Base-by-base conservation (phyloP, 257 asterid species). In the Solanum virginianum region DNA sequence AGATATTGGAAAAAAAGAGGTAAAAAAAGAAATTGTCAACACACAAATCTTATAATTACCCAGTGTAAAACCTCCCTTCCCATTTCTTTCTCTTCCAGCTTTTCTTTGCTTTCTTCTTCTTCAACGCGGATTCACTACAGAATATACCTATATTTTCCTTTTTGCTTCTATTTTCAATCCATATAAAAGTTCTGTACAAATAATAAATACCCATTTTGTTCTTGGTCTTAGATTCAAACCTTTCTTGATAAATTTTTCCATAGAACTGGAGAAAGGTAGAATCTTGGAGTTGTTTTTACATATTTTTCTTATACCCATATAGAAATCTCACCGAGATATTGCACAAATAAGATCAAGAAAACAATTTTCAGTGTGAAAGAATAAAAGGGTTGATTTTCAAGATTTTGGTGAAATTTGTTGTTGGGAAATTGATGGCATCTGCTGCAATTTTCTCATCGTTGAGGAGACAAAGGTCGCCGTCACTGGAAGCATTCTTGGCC, bases 401-500 rank as follows among this genome's bases (percentile, higher is more conserved):
- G 84, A 72, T 60, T 63, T 86, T 82, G 18, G 18, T 32, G 68
- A 62, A 62, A 62, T 22, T 62, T 8, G 70, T n/a, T 66, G 47
- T 88, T 59, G 81, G 71, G 13, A 49, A 75, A 47, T 79, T 79
- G 36, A 94, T 96, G 99, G 98, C 95, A 39, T 93, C 98, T 9
- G 97, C 95, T 86, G 97, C 96, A 84, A 93, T 91, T 55, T 93
- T 96, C 88, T 91, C 98, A 89, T 94, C 99, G 90, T 80, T 93
- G 89, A 91, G 97, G 92, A 87, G 98, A 92, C 94, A 96, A 87
- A 87, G 97, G 82, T 93, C 97, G 84, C 98, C 98, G 81, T 88
- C 97, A 7, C 84, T 93, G 90, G 97, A 96, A 89, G 93, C 97
- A 49, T 92, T 96, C 85, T 89, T 94, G 60, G 93, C 94, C 45